A percentile compares a stretch with the other conserved stretches of the same genome.
phyloP scores from a whole-genome alignment of 352 stramenopile species.

The Halophytophthora batemanensis region DNA sequence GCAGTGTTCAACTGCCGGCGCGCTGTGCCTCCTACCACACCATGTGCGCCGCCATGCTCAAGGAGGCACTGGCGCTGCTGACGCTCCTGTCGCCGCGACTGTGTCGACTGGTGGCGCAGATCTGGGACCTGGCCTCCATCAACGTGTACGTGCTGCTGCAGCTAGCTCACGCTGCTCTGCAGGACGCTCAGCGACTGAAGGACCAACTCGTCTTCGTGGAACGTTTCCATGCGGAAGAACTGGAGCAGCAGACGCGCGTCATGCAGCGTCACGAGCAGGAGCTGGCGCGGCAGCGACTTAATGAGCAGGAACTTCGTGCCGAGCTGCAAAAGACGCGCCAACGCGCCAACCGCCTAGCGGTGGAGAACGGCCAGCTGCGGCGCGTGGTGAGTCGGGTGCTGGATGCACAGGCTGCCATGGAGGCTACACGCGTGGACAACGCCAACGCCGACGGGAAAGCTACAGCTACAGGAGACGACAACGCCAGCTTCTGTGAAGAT shows the following conservation, averaged over 20 bases:
- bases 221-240: constrained; percentile 29
- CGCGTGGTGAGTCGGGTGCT: constrained; percentile 37
- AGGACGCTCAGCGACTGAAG: constrained; percentile 30
- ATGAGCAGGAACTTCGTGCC: constrained; percentile 38
- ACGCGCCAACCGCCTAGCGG: constrained; percentile 39
- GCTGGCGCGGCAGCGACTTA: constrained; percentile 28
- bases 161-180: constrained; percentile 33
- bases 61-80: constrained; percentile 38
- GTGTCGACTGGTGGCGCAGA: constrained; percentile 42
- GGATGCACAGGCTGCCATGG: constrained; percentile 23
- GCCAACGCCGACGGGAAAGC: constrained; percentile 12
- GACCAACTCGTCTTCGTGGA: constrained; percentile 27
- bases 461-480: constrained; percentile 6
- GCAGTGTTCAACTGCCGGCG: constrained; percentile 29
- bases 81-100: constrained; percentile 45
- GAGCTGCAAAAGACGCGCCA: constrained; percentile 55
- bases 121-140: constrained; percentile 64
- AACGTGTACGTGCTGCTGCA: constrained; percentile 66
- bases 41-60: constrained; percentile 51
- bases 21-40: constrained; percentile 47
- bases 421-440: constrained; percentile 22
- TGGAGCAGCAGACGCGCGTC: constrained; percentile 26
- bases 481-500: constrained; percentile 27
- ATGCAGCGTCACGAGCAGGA: constrained; percentile 37
- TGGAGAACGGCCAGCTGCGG: constrained; percentile 54